phyloP scores from a whole-genome alignment of 345 rosid genomes.

The Eucalyptus camaldulensis region DNA sequence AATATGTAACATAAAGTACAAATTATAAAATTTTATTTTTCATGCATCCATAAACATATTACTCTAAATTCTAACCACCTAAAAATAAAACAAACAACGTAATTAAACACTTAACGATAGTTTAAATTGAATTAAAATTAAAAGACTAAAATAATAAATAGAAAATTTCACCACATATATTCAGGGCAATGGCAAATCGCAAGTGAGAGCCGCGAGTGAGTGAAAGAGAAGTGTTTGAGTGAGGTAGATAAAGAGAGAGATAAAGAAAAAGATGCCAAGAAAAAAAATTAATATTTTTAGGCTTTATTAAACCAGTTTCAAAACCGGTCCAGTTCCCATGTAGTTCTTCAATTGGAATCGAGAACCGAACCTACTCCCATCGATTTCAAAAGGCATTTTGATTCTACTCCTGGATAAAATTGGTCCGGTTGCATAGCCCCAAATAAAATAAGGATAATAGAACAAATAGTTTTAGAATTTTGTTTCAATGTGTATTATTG shows the following conservation, averaged over 20 bases:
- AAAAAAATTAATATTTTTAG: too few species aligned
- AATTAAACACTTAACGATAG: not conserved
- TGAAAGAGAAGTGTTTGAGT: not conserved
- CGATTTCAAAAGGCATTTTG: not conserved
- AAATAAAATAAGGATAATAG: not conserved
- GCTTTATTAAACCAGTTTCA: not conserved
- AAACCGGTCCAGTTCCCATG: too few species aligned
- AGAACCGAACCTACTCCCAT: not conserved
- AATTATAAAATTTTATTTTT: too few species aligned
- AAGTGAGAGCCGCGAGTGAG: not conserved
- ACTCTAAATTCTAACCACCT: fast-evolving
- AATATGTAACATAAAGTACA: too few species aligned
- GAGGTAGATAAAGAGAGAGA: not conserved
- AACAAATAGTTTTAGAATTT: too few species aligned
- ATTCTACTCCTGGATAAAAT: not conserved
- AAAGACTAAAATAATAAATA: too few species aligned
- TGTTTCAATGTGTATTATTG: not conserved
- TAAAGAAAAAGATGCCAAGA: too few species aligned
- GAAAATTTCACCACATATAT: not conserved
- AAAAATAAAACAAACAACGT: too few species aligned
- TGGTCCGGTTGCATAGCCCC: not conserved
- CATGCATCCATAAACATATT: not conserved
- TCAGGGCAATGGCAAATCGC: not conserved
- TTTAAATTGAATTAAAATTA: too few species aligned
- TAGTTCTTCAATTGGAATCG: not conserved